These are phyloP conservation scores for Lactarius psammicola DNA, from an alignment of 768 basidiomycete species.

Conservation along the genomic window DNA sequence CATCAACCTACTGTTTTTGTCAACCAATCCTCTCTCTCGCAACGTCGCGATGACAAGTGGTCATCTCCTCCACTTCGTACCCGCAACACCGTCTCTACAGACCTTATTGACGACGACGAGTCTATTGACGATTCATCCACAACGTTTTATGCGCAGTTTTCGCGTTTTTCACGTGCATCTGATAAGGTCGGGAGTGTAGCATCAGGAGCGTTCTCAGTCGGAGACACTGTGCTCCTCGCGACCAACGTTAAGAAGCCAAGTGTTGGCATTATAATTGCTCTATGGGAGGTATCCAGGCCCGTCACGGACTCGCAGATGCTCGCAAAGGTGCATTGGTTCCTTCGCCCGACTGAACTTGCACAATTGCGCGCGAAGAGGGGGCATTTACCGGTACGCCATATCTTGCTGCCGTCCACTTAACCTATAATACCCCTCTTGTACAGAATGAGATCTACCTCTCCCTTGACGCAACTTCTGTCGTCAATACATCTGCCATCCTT, in stretches of 20 bases:
- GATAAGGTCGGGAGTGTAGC: neutral
- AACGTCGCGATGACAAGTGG: constrained; percentile 20
- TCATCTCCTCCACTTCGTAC: constrained; percentile 18
- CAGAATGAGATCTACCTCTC: constrained; percentile 78
- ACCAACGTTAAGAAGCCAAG: constrained; percentile 50
- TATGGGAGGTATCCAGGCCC: constrained; percentile 58
- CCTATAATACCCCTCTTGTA: constrained; percentile 9
- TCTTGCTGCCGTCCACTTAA: neutral
- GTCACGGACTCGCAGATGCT: constrained; percentile 44
- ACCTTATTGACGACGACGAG: constrained; percentile 28
- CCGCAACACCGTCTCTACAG: constrained; percentile 20
- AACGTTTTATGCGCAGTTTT: constrained; percentile 20
- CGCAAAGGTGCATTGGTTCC: constrained; percentile 73
- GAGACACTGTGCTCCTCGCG: constrained; percentile 66
- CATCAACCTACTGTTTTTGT: constrained; percentile 24
- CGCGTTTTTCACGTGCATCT: constrained; percentile 11
- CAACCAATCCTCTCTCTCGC: neutral
- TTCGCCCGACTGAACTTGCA: constrained; percentile 63
- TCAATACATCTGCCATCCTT: constrained; percentile 23
- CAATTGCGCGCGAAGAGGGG: constrained; percentile 57
- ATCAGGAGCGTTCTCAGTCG: constrained; percentile 47
- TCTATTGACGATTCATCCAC: constrained; percentile 9
- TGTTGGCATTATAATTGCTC: constrained; percentile 64
- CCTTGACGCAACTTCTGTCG: constrained; percentile 27
- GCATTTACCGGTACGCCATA: constrained; percentile 51